phyloP scores from a whole-genome alignment of 108 stramenopile species.

The Cyclotella atomus region DNA sequence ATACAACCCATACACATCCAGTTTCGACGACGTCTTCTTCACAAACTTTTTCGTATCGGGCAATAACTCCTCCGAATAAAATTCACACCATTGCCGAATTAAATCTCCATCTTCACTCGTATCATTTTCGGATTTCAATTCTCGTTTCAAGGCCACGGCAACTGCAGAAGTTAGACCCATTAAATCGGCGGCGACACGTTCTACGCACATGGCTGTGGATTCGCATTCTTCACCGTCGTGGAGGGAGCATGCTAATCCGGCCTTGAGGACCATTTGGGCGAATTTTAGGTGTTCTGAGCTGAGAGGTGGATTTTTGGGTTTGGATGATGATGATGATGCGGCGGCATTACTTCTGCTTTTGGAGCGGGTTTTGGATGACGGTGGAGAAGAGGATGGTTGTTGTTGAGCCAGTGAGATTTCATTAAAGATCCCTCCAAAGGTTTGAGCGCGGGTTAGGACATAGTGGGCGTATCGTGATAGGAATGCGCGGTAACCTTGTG shows the following conservation, averaged over 20 bases:
- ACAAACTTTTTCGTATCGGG: slow-evolving; percentile 85
- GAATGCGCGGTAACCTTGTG: slow-evolving; percentile 71
- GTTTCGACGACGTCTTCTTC: slow-evolving; percentile 77
- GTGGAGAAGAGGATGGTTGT: slow-evolving; percentile 16
- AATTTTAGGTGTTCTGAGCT: slow-evolving; percentile 83
- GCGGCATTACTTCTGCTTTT: slow-evolving; percentile 33
- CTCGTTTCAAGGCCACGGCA: slow-evolving; percentile 75
- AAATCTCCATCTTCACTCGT: slow-evolving; percentile 62
- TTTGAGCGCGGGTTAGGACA: slow-evolving; percentile 87
- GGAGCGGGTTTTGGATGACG: slow-evolving; percentile 35
- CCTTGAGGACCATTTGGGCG: slow-evolving; percentile 82
- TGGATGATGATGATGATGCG: slow-evolving; percentile 35
- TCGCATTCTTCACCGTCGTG: slow-evolving; percentile 89
- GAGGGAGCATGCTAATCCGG: slow-evolving; percentile 81
- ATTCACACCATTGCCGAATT: slow-evolving; percentile 84
- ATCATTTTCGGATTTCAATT: slow-evolving; percentile 59
- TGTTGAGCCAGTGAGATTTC: slow-evolving; percentile 65
- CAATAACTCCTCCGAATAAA: slow-evolving; percentile 81
- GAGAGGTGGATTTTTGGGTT: slow-evolving; percentile 67
- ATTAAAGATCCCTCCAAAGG: slow-evolving; percentile 86
- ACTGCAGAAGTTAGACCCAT: slow-evolving; percentile 80
- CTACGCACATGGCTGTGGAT: slow-evolving; percentile 86
- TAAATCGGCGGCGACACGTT: slow-evolving; percentile 87
- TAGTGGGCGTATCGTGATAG: slow-evolving; percentile 91
- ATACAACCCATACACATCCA: slow-evolving; percentile 87